Evolutionary conservation across 2,329 filamentous ascomycete genomes (phyloP).

Genomic region (Blastomyces parvus): DNA sequence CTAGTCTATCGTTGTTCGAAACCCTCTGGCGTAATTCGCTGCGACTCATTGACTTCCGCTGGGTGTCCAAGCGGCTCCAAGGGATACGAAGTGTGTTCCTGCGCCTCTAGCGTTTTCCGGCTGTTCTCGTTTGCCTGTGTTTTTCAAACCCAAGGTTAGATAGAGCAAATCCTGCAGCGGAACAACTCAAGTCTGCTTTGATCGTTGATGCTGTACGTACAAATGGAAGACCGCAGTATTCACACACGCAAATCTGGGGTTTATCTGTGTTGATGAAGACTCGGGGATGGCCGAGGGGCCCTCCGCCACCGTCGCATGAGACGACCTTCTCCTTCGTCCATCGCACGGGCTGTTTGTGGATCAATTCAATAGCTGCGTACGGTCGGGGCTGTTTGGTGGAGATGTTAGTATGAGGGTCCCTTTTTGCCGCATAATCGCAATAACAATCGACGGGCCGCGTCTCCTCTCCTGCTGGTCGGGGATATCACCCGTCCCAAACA

Average conservation of each 20-base stretch:
- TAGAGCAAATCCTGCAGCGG: not conserved
- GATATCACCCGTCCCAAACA: slow-evolving; percentile 1
- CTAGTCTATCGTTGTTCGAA: slow-evolving; percentile 50
- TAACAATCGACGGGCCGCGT: not conserved
- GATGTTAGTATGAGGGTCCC: slow-evolving; percentile 8
- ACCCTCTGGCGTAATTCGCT: slow-evolving; percentile 50
- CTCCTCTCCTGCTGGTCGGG: too few species aligned
- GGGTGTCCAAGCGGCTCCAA: slow-evolving; percentile 53
- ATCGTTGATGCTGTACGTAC: slow-evolving; percentile 47
- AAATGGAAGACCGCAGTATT: slow-evolving; percentile 87
- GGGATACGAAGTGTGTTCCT: slow-evolving; percentile 72
- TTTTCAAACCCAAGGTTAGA: slow-evolving; percentile 8
- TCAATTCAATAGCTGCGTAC: slow-evolving; percentile 82
- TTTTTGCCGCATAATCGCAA: not conserved
- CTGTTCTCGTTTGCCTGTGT: slow-evolving; percentile 79
- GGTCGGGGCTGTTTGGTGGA: slow-evolving; percentile 63
- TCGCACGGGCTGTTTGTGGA: slow-evolving; percentile 87
- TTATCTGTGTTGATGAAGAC: slow-evolving; percentile 99
- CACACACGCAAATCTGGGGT: slow-evolving; percentile 81
- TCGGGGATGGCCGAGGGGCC: slow-evolving; percentile 77
- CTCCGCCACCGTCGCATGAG: slow-evolving; percentile 85
- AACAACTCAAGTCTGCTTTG: too few species aligned
- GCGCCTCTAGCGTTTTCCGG: slow-evolving; percentile 70
- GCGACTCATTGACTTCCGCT: slow-evolving; percentile 50
- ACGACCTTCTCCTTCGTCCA: slow-evolving; percentile 80